phyloP scores from a whole-genome alignment of 176 grass and related monocot genomes.

The Triticum turgidum region DNA sequence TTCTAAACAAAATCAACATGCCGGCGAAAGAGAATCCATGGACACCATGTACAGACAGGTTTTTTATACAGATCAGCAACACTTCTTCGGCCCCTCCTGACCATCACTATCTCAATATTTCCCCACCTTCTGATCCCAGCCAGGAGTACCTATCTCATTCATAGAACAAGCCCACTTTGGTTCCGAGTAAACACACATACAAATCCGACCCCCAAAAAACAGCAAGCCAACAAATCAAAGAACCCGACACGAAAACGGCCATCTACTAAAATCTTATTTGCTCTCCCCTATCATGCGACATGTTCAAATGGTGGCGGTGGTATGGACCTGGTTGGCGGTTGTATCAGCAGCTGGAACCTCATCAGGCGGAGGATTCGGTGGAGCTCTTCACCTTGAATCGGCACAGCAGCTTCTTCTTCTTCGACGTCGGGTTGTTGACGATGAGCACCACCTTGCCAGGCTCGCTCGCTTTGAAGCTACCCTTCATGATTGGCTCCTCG shows the following conservation, averaged over 20 bases:
- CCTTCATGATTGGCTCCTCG: constrained; percentile 82
- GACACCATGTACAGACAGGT: constrained; percentile 70
- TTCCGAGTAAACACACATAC: constrained; percentile 52
- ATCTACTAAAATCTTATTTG: not conserved
- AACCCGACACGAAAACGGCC: constrained; percentile 39
- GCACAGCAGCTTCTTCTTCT: constrained; percentile 97
- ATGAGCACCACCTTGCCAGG: constrained; percentile 72
- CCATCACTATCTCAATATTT: constrained; percentile 32
- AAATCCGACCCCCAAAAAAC: constrained; percentile 45
- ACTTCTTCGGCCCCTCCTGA: constrained; percentile 25
- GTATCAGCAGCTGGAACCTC: constrained; percentile 19
- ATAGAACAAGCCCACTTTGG: constrained; percentile 47
- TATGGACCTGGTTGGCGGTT: constrained; percentile 40
- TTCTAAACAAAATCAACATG: constrained; percentile 24
- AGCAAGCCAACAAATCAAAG: constrained; percentile 81
- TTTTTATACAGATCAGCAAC: constrained; percentile 55
- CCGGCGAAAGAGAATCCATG: constrained; percentile 47
- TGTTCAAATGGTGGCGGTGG: constrained; percentile 49
- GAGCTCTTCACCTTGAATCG: constrained; percentile 80
- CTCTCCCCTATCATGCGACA: constrained; percentile 40
- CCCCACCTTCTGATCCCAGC: constrained; percentile 23
- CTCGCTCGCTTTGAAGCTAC: constrained; percentile 66
- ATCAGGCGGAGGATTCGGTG: constrained; percentile 35
- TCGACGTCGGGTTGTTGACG: constrained; percentile 67
- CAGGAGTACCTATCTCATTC: constrained; percentile 24